A percentile compares a stretch with the other conserved stretches of the same genome.
These are phyloP conservation scores for Drechslerella coelobrocha DNA, from an alignment of 2,329 filamentous ascomycete species.

Conservation along the genomic window DNA sequence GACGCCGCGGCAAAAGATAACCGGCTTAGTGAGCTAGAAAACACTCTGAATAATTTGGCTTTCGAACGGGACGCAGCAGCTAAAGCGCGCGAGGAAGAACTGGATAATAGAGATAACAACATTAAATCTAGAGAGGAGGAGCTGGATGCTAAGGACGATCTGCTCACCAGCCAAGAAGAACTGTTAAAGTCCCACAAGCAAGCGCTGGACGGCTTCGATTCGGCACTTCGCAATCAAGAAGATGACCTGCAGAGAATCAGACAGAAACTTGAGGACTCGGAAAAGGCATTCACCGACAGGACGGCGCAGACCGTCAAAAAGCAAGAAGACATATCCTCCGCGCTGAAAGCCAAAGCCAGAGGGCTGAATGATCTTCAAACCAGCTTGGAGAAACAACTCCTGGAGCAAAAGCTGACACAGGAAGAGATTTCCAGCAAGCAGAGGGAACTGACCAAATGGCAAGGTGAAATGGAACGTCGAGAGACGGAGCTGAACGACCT, in stretches of 20 bases:
- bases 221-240: conserved; percentile 15
- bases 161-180: neutral
- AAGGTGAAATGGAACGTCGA: conserved; percentile 26
- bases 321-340: conserved; percentile 16
- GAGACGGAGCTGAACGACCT: conserved; percentile 23
- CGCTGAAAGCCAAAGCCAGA: conserved; percentile 14
- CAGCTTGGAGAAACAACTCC: conserved; percentile 18
- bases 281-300: conserved; percentile 20
- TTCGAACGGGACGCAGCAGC: neutral
- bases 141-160: conserved; percentile 4
- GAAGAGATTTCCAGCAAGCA: conserved; percentile 24
- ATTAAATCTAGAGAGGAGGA: neutral
- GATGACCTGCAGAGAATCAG: neutral
- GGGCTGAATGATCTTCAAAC: conserved; percentile 28
- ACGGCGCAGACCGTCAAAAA: conserved; percentile 3
- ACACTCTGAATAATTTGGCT: conserved; percentile 1
- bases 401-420: conserved; percentile 18
- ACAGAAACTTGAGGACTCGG: conserved; percentile 8
- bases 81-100: neutral
- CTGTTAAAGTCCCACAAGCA: conserved; percentile 12
- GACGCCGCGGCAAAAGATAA: conserved; percentile 12
- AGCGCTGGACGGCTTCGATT: neutral
- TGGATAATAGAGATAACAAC: conserved; percentile 14
- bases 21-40: conserved; percentile 14
- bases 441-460: conserved; percentile 25